A percentile compares a stretch with the other conserved stretches of the same genome.
phyloP scores from a whole-genome alignment of 352 stramenopile genomes.

The Phytopythium aichiense region DNA sequence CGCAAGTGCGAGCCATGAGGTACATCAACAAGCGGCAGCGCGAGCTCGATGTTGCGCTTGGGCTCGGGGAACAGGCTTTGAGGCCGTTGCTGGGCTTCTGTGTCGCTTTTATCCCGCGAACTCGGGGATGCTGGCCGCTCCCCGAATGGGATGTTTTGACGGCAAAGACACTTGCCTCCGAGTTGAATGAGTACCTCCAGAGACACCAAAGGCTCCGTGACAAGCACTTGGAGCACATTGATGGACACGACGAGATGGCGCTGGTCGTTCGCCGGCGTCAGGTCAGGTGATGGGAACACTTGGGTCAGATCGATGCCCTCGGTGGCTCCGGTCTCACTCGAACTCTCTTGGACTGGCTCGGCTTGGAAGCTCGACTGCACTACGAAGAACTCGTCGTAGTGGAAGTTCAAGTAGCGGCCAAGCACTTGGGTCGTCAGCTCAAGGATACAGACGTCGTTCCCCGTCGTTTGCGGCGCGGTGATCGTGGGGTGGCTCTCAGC shows the following conservation, averaged over 20 bases:
- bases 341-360: background rate
- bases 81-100: conserved; percentile 2
- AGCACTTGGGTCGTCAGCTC: conserved; percentile 61
- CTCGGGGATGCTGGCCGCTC: conserved; percentile 14
- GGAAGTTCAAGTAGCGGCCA: conserved; percentile 68
- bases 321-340: conserved; percentile 2
- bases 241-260: conserved; percentile 17
- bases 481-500: conserved; percentile 8
- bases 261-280: conserved; percentile 8
- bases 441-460: conserved; percentile 69
- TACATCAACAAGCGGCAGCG: conserved; percentile 54
- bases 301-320: conserved; percentile 11
- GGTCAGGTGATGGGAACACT: conserved; percentile 16
- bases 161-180: conserved; percentile 20
- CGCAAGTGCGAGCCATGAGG: conserved; percentile 72
- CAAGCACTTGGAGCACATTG: conserved; percentile 6
- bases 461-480: conserved; percentile 16
- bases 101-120: conserved; percentile 10
- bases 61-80: conserved; percentile 4
- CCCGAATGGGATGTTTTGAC: conserved; percentile 11
- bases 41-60: conserved; percentile 3
- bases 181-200: conserved; percentile 24
- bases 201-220: conserved; percentile 9
- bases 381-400: conserved; percentile 67
- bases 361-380: conserved; percentile 16